Base-by-base conservation (phyloP, 768 basidiomycete genomes). In the Crassisporium funariophilum region DNA sequence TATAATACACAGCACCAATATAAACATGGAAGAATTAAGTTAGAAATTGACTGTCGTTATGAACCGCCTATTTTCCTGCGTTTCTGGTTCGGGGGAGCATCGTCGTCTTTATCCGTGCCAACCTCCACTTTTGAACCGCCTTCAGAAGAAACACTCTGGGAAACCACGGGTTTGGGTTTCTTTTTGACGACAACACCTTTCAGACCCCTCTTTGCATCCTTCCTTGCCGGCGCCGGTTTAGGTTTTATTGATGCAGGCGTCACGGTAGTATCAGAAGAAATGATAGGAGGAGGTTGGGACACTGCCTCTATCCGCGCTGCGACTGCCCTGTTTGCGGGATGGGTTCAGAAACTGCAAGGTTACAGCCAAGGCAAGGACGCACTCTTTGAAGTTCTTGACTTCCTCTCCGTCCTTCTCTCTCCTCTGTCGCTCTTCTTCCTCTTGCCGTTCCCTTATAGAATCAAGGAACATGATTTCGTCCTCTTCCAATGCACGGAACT, bases 401-500 rank as follows among this genome's bases (percentile, higher is more conserved):
- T 93, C 88, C 58, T 88, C 85, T 4, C 85, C 87, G 45, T 93
- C 91, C 56, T 78, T 75, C 62, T 83, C 74, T 58, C 82, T 86
- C 42, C 88, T 83, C 45, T 82, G 73, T 12, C 82, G 80, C 61
- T 93, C 91, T 67, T 90, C 88, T 51, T 79, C 78, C 52, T 83
- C 77, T 62, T 88, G 82, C 40, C 81, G 81, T 63, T 91, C 86
- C 50, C 86, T 75, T 49, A 93, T 73, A 13, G 88, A 87, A 60
- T 92, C 91, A 22, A 93, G 78, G 60, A 93, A 93, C 75, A 88
- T 83, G 52, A 93, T 86, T 60, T 93, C 91, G 67, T 93, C 91
- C 64, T 92, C 91, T 60, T 93, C 91, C 27, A 93, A 71, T 4
- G 91, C 88, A 45, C 91, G 86, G 58, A 92, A 93, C 60, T 93